Conservation (phyloP, 2,329 filamentous ascomycete species). For the Paecilomyces formosus region DNA sequence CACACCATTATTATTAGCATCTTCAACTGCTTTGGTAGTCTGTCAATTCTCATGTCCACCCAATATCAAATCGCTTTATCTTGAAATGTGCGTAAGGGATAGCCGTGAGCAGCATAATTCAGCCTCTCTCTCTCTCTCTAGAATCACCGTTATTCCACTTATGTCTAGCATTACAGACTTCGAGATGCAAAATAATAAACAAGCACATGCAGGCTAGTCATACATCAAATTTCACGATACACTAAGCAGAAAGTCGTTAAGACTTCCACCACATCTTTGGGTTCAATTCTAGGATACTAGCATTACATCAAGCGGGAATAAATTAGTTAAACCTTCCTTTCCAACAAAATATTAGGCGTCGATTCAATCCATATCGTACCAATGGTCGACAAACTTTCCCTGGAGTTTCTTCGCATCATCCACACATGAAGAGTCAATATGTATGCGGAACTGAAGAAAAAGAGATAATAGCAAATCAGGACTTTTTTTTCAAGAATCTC, state of each 20-base stretch:
- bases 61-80: no score
- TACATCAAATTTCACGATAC: background rate
- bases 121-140: no score
- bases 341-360: background rate
- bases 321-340: background rate
- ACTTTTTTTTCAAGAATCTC: conserved; percentile 10
- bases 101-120: no score
- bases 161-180: background rate
- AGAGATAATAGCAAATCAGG: background rate
- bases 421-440: background rate
- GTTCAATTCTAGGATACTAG: background rate
- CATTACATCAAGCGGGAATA: background rate
- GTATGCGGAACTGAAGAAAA: background rate
- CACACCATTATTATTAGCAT: no score
- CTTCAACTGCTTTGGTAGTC: no score
- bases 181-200: background rate
- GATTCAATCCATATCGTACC: background rate
- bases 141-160: background rate
- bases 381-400: background rate
- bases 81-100: no score
- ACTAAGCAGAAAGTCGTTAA: background rate
- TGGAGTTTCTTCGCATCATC: background rate
- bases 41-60: no score
- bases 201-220: background rate
- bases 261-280: background rate